A percentile compares a stretch with the other conserved stretches of the same genome.
Evolutionary conservation across 1,139 yeast species (phyloP).

Genomic region (Komagataea norvegica): DNA sequence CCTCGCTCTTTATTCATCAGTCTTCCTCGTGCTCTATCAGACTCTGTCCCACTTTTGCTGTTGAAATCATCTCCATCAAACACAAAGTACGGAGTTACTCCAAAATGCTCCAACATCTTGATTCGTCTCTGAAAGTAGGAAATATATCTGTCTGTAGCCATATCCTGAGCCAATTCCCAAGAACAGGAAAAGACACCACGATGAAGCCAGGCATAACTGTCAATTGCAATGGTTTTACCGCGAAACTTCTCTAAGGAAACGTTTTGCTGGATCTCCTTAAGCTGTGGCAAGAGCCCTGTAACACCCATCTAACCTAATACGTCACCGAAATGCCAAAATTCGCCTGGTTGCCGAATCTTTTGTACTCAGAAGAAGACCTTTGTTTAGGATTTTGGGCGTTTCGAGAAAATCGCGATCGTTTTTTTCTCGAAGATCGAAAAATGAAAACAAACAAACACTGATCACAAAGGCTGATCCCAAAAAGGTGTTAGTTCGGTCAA

Average conservation of each 20-base stretch:
- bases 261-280: constrained; percentile 66
- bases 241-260: constrained; percentile 54
- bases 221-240: constrained; percentile 84
- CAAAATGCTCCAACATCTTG: constrained; percentile 58
- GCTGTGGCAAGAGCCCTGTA: constrained; percentile 66
- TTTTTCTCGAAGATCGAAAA: no score
- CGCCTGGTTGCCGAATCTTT: no score
- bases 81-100: constrained; percentile 80
- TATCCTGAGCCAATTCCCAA: constrained; percentile 67
- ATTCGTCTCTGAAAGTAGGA: constrained; percentile 57
- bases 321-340: no score
- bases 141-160: constrained; percentile 64
- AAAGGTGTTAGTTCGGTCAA: no score
- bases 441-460: not conserved
- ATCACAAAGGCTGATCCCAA: not conserved
- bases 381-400: no score
- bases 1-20: constrained; percentile 56
- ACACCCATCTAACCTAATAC: constrained; percentile 57
- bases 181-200: constrained; percentile 82
- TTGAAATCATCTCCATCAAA: constrained; percentile 91
- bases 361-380: no score
- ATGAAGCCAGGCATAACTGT: constrained; percentile 96
- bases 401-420: not conserved
- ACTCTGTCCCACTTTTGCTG: constrained; percentile 72
- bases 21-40: constrained; percentile 54